Percentiles rank a stretch among this genome's conserved stretches.
Evolutionary conservation across 306 rosid genomes (phyloP).

Genomic region (Inga leiocalycina): DNA sequence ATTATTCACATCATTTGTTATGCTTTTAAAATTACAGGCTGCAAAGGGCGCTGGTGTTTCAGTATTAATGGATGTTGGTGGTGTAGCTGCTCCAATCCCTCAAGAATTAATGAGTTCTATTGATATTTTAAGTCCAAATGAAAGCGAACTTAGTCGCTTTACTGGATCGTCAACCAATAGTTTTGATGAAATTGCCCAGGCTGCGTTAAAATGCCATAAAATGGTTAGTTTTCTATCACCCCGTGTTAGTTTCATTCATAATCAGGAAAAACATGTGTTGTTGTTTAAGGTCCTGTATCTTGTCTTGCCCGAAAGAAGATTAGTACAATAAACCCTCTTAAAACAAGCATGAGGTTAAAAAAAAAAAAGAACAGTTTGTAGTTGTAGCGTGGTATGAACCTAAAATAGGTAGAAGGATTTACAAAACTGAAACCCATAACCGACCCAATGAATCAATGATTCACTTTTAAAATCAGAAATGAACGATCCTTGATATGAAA

Average conservation of each 20-base stretch:
- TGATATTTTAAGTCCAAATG: constrained; percentile 90
- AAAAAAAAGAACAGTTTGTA: no score
- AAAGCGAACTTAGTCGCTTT: constrained; percentile 78
- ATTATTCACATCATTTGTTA: constrained; percentile 14
- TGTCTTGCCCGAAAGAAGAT: not conserved
- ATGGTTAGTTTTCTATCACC: constrained; percentile 57
- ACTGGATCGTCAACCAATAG: constrained; percentile 73
- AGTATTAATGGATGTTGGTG: constrained; percentile 88
- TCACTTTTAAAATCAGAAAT: not conserved
- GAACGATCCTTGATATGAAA: not conserved
- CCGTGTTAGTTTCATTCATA: not conserved
- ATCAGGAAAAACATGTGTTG: not conserved
- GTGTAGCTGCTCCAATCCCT: constrained; percentile 74
- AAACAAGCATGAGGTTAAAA: not conserved
- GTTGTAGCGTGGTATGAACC: not conserved
- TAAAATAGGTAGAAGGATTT: not conserved
- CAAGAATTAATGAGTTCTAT: constrained; percentile 62
- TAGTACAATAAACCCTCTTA: not conserved
- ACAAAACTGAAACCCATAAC: not conserved
- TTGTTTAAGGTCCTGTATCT: not conserved
- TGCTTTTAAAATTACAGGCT: constrained; percentile 53
- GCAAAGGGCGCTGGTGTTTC: constrained; percentile 83
- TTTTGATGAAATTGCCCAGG: constrained; percentile 65
- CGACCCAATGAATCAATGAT: not conserved
- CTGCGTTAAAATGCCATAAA: constrained; percentile 72